A percentile compares a stretch with the other conserved stretches of the same genome.
These are phyloP conservation scores for Aspergillus puulaauensis DNA, from an alignment of 2,329 filamentous ascomycete species.

Conservation along the genomic window DNA sequence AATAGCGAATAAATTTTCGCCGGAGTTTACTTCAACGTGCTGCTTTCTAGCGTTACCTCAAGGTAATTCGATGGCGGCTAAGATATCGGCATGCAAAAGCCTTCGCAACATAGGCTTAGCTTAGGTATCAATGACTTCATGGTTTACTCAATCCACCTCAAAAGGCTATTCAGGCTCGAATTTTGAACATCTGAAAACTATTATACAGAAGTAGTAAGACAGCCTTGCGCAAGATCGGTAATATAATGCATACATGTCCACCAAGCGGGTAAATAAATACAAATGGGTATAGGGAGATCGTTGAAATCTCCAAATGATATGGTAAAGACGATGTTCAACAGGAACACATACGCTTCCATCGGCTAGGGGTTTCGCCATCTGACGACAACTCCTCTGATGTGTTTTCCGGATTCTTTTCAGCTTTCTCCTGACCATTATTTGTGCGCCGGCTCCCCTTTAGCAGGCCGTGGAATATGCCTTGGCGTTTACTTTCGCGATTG, in stretches of 20 bases:
- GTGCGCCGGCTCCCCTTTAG: constrained; percentile 7
- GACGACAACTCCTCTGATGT: not conserved
- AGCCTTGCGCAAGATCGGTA: constrained; percentile 2
- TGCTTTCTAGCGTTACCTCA: not conserved
- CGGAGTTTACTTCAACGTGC: not conserved
- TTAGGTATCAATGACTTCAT: not conserved
- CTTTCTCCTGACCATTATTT: constrained; percentile 2
- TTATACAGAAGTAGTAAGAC: not conserved
- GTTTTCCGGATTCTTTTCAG: not conserved
- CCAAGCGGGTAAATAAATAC: not conserved
- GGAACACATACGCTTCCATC: constrained; percentile 21
- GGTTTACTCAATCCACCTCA: not conserved
- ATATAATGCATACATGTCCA: constrained; percentile 14
- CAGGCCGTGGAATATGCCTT: constrained; percentile 9
- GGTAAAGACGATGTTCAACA: constrained; percentile 7
- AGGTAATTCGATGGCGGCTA: too few relatives aligned
- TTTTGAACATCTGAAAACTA: not conserved
- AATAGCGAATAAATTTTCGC: not conserved
- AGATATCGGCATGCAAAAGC: not conserved
- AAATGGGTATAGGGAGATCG: constrained; percentile 2
- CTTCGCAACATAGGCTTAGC: not conserved
- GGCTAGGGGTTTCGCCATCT: constrained; percentile 1
- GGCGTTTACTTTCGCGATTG: constrained; percentile 3
- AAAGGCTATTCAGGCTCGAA: not conserved
- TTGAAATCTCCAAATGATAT: not conserved